phyloP scores from a whole-genome alignment of 352 stramenopile genomes.

The Pythium scleroteichum region DNA sequence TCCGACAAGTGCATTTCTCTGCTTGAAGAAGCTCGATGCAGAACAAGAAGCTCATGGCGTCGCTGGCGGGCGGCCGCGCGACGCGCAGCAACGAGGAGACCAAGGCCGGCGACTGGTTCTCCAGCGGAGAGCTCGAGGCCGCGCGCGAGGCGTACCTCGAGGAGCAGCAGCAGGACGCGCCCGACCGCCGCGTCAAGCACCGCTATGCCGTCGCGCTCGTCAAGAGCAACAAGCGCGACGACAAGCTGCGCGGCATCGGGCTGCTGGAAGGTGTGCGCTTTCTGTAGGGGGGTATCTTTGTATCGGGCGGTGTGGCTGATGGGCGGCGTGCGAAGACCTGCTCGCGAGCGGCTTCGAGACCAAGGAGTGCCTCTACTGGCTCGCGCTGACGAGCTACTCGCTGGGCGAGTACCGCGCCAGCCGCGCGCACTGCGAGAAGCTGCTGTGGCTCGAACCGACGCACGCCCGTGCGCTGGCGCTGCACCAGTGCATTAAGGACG shows the following conservation, averaged over 20 bases:
- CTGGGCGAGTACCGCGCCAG: slow-evolving; percentile 72
- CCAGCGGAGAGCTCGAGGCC: slow-evolving; percentile 64
- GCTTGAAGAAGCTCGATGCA: slow-evolving; percentile 31
- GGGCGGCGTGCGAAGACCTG: slow-evolving; percentile 42
- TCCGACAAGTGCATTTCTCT: slow-evolving; percentile 7
- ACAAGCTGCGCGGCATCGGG: slow-evolving; percentile 72
- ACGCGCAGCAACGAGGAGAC: slow-evolving; percentile 25
- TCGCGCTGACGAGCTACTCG: slow-evolving; percentile 65
- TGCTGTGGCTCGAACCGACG: slow-evolving; percentile 74
- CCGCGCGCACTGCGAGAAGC: slow-evolving; percentile 65
- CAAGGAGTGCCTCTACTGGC: slow-evolving; percentile 81
- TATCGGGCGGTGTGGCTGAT: background rate
- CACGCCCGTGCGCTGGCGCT: slow-evolving; percentile 73
- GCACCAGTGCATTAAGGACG: slow-evolving; percentile 77
- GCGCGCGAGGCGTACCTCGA: slow-evolving; percentile 75
- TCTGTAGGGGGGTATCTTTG: background rate
- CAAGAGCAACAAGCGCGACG: slow-evolving; percentile 79
- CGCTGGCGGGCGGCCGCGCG: slow-evolving; percentile 5
- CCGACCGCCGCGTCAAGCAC: slow-evolving; percentile 68
- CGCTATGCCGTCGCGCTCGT: slow-evolving; percentile 69
- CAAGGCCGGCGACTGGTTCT: slow-evolving; percentile 61
- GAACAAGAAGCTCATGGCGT: slow-evolving; percentile 27
- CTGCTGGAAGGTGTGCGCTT: slow-evolving; percentile 59
- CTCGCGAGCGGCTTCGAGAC: slow-evolving; percentile 47
- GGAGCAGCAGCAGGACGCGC: slow-evolving; percentile 75